These are phyloP conservation scores for Nasturtium officinale DNA, from an alignment of 345 rosid species.

Conservation along the genomic window DNA sequence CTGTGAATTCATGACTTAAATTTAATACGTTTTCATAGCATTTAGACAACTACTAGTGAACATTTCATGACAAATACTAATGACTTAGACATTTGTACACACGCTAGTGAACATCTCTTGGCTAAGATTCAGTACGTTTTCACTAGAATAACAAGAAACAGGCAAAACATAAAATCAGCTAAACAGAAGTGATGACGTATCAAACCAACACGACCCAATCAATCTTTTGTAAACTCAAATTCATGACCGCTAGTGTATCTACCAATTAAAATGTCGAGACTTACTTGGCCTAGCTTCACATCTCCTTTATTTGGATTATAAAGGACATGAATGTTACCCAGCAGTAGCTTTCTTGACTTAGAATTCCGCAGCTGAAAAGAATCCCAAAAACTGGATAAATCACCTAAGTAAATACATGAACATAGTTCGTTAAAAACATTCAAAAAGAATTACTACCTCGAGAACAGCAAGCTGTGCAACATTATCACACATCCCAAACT, in stretches of 20 bases:
- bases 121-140: background rate
- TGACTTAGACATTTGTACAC: background rate
- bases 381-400: constrained; percentile 44
- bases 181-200: constrained; percentile 5
- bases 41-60: background rate
- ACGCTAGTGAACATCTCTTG: constrained; percentile 8
- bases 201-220: constrained; percentile 9
- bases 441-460: constrained; percentile 52
- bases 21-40: background rate
- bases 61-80: background rate
- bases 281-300: constrained; percentile 79
- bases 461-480: constrained; percentile 81
- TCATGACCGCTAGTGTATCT: constrained; percentile 10
- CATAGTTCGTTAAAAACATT: background rate
- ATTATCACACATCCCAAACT: constrained; percentile 68
- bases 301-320: constrained; percentile 74
- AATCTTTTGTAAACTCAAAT: constrained; percentile 10
- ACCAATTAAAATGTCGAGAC: constrained; percentile 28
- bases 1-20: background rate
- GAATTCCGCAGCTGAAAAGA: constrained; percentile 55
- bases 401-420: constrained; percentile 8
- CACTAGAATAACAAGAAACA: background rate
- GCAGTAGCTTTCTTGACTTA: constrained; percentile 59
- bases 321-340: constrained; percentile 78
- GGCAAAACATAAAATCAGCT: constrained; percentile 25